Evolutionary conservation across 2,329 filamentous ascomycete species (phyloP), one percentile per base, ranked within the genome.

Genomic region (Gaeumannomyces tritici): DNA sequence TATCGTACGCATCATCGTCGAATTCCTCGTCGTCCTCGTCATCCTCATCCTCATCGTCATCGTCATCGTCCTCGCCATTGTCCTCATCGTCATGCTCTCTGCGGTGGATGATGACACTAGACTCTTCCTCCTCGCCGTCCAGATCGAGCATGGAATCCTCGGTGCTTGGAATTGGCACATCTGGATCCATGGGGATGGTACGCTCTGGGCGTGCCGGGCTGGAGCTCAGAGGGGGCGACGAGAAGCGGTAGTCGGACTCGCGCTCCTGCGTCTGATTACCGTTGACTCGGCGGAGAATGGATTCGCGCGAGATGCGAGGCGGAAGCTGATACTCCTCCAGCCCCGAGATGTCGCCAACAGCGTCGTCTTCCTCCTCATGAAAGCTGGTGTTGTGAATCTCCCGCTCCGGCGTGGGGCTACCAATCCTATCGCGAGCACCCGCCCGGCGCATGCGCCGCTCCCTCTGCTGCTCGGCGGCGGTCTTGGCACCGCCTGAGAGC

Each of bases 221-320:
- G 2, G 83, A 85, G 64, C 80, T 82, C 2, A 81, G 78, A n/a
- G 78, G 76, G 1, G 85, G 83, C 2, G 86, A 86, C 4, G 84
- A 86, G 68, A 88, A 85, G 68, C 83, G 83, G 66, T 84, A 87
- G 63, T 87, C 83, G 4, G 87, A 84, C 62, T 86, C 80, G 63
- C 79, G 76, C 26, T 86, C 83, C 57, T 83, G 79, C 59, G 74
- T 68, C 64, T 80, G 75, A 68, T 80, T 82, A 58, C 82, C 90
- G 72, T 95, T 91, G 62, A 97, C 88, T 65, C 93, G 91, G 61
- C 90, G 88, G 69, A 98, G 79, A 68, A 98, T 98, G 0, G 93
- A 96, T 72, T 98, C 95, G 51, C 93, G 86, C 11, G 93, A 97
- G 70, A 98, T 96, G 62, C 89, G 89, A 13, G 89, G 82, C 24